Evolutionary conservation across 2,329 filamentous ascomycete species (phyloP).

Genomic region (Zymoseptoria brevis): DNA sequence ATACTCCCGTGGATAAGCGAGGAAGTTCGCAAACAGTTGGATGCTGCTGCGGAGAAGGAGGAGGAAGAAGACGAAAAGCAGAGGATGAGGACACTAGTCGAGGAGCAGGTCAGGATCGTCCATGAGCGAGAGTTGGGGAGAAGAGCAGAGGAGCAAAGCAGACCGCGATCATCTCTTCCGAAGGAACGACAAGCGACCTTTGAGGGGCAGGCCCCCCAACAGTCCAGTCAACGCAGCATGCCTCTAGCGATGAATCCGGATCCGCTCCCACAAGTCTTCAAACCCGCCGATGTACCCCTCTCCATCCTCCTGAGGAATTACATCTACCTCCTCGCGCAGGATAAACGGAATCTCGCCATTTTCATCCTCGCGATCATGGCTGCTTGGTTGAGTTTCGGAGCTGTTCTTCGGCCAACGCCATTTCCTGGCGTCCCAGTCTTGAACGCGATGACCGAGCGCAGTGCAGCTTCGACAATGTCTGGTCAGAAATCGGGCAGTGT

Average conservation of each 20-base stretch:
- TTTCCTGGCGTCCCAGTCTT: neutral
- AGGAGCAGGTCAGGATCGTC: conserved; percentile 17
- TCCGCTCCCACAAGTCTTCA: conserved; percentile 25
- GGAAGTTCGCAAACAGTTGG: conserved; percentile 52
- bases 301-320: conserved; percentile 47
- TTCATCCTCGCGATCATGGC: conserved; percentile 32
- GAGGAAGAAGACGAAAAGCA: conserved; percentile 29
- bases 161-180: neutral
- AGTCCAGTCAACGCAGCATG: neutral
- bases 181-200: neutral
- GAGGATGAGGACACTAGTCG: conserved; percentile 11
- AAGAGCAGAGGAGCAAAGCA: neutral
- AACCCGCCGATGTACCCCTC: conserved; percentile 42
- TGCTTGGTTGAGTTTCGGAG: conserved; percentile 11
- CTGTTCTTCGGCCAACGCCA: conserved; percentile 1
- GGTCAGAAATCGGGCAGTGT: too few species aligned
- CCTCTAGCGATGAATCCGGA: conserved; percentile 1
- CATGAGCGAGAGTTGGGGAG: conserved; percentile 2
- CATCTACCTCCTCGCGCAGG: conserved; percentile 43
- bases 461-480: neutral
- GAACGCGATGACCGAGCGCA: neutral
- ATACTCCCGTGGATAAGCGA: conserved; percentile 65
- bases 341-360: conserved; percentile 47
- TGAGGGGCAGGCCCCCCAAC: neutral
- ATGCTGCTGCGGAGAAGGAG: conserved; percentile 39